Percentiles rank a stretch among this genome's conserved stretches.
These are phyloP conservation scores for Exophiala sp. DNA, from an alignment of 2,329 filamentous ascomycete genomes.

Conservation along the genomic window DNA sequence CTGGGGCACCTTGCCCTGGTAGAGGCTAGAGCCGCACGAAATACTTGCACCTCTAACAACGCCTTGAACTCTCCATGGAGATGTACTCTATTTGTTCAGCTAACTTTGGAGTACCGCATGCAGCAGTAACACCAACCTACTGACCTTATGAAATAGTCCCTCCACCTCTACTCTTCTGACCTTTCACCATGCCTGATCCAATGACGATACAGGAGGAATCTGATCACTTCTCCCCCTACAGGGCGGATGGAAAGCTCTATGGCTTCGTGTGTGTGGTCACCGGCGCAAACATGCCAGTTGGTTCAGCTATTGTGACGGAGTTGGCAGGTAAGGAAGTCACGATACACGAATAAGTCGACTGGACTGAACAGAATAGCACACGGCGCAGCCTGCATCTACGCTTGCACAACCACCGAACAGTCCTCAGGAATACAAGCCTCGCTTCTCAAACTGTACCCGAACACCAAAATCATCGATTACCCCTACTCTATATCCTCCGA, in stretches of 20 bases:
- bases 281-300: slow-evolving; percentile 59
- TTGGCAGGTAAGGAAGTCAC: slow-evolving; percentile 44
- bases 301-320: slow-evolving; percentile 58
- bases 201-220: slow-evolving; percentile 33
- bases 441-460: slow-evolving; percentile 46
- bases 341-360: not conserved
- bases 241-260: slow-evolving; percentile 58
- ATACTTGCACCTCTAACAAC: no score
- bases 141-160: not conserved
- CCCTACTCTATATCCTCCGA: slow-evolving; percentile 58
- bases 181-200: slow-evolving; percentile 16
- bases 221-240: slow-evolving; percentile 56
- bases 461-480: slow-evolving; percentile 60
- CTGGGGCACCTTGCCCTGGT: no score
- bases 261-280: slow-evolving; percentile 65
- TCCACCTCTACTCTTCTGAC: not conserved
- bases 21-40: no score
- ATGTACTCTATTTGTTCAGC: no score
- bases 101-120: no score
- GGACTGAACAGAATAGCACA: slow-evolving; percentile 45
- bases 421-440: slow-evolving; percentile 22
- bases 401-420: slow-evolving; percentile 5
- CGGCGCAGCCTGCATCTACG: slow-evolving; percentile 62
- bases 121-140: not conserved
- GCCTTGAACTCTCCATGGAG: no score